Percentiles rank a stretch among this genome's conserved stretches.
Conservation (phyloP, 441 rosid genomes). For the Breynia disticha region DNA sequence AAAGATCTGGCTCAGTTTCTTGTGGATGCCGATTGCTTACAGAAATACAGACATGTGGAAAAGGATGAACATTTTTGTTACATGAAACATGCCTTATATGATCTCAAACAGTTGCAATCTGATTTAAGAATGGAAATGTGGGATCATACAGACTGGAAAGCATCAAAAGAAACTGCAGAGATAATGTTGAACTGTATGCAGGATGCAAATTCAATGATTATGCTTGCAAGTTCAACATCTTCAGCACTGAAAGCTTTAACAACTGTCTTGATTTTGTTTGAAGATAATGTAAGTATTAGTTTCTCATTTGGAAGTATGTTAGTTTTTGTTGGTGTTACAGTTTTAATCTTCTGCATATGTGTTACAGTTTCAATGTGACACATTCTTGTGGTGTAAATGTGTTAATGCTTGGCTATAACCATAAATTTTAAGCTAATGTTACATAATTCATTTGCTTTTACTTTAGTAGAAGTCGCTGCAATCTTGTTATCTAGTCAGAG, state of each 20-base stretch:
- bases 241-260: slow-evolving; percentile 56
- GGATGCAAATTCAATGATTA: slow-evolving; percentile 52
- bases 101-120: slow-evolving; percentile 31
- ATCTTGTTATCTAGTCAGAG: no score
- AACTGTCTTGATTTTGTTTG: slow-evolving; percentile 45
- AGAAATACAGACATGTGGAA: slow-evolving; percentile 34
- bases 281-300: slow-evolving; percentile 49
- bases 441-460: no score
- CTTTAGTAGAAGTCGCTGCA: no score
- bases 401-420: no score
- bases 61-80: slow-evolving; percentile 20
- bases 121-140: slow-evolving; percentile 62
- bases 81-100: slow-evolving; percentile 38
- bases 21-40: slow-evolving; percentile 46
- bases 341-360: no score
- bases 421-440: no score
- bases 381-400: no score
- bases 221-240: slow-evolving; percentile 56
- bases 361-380: no score
- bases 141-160: slow-evolving; percentile 77
- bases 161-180: slow-evolving; percentile 50
- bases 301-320: no score
- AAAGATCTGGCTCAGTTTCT: slow-evolving; percentile 74
- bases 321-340: no score
- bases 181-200: slow-evolving; percentile 58